Base-by-base conservation (phyloP, 169 alveolate genomes). In the Plasmodium adleri region DNA sequence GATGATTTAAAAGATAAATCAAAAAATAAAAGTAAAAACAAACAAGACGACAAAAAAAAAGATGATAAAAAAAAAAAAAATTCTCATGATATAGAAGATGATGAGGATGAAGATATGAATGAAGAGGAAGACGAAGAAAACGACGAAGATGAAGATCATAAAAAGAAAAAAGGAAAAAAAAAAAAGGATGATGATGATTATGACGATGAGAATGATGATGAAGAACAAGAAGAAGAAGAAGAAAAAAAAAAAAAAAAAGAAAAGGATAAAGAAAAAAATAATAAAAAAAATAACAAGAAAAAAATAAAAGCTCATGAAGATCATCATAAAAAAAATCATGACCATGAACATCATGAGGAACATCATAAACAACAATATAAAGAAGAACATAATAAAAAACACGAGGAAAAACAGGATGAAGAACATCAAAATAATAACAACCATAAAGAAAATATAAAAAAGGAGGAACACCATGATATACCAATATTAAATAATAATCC, bases 81-180 rank as follows among this genome's bases (percentile, higher is more conserved):
- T 17, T 7, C 8, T 13, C 71, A 76, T 15, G 88, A 20, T 1
- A 63, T 20, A 1, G 56, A 59, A 3, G 74, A 45, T 20, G 74
- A 26, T 8, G 49, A 7, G n/a, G 88, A 59, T n/a, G 88, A 67
- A 12, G 88, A 59, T 13, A 63, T 60, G 8, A 73, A 59, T 13
- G 88, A 74, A 7, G 88, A 74, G 8, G 56, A 74, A 0, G 88
- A 49, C 7, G 71, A 74, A 60, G 64, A 24, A 22, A 54, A 74
- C 9, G 45, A 12, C 5, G 59, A 62, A 15, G 22, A 64, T 26
- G 45, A 74, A 39, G 60, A 28, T 1, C 24, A 74, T 32, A 45
- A 3, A 59, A 60, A 56, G n/a, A 15, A 26, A 58, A 67, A 83
- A 32, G 62, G 50, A 68, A 50, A 47, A 8, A 50, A 83, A 54